These are phyloP conservation scores for Mycena albidolilacea DNA, from an alignment of 768 basidiomycete genomes.

Conservation along the genomic window DNA sequence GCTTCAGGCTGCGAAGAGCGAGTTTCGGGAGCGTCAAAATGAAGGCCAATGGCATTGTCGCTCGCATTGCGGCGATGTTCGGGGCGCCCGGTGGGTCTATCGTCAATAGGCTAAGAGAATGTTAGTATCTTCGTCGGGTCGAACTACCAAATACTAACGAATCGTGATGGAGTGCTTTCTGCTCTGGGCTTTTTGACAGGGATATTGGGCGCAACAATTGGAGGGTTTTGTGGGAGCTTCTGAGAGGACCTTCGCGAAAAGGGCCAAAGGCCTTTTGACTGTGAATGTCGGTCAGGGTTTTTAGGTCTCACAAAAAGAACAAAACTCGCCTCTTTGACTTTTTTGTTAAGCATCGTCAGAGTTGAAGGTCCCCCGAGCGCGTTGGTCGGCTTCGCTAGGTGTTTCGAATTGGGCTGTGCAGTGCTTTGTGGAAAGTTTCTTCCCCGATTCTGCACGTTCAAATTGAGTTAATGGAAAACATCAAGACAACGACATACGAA, in stretches of 20 bases:
- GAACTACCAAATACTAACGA: conserved; percentile 14
- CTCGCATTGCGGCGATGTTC: conserved; percentile 38
- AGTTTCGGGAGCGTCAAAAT: conserved; percentile 16
- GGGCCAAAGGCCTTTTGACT: conserved; percentile 39
- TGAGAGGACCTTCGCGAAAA: conserved; percentile 38
- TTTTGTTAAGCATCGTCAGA: conserved; percentile 23
- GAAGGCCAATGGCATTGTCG: conserved; percentile 21
- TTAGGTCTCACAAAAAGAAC: not conserved
- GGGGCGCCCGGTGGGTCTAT: conserved; percentile 6
- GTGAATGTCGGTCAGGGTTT: not conserved
- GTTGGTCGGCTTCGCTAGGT: not conserved
- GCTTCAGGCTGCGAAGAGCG: conserved; percentile 12
- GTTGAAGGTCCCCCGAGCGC: not conserved
- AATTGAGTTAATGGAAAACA: not conserved
- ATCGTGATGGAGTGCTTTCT: conserved; percentile 34
- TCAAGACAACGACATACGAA: conserved; percentile 12
- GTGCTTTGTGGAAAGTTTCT: conserved; percentile 16
- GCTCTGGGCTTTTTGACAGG: conserved; percentile 26
- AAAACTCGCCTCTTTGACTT: conserved; percentile 33
- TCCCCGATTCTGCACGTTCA: conserved; percentile 16
- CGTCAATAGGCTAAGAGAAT: conserved; percentile 14
- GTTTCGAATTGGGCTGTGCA: conserved; percentile 8
- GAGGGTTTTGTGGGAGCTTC: conserved; percentile 19
- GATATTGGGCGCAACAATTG: not conserved
- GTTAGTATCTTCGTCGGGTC: not conserved